Evolutionary conservation across 2,329 filamentous ascomycete genomes (phyloP).

Genomic region (Xylaria sp.): DNA sequence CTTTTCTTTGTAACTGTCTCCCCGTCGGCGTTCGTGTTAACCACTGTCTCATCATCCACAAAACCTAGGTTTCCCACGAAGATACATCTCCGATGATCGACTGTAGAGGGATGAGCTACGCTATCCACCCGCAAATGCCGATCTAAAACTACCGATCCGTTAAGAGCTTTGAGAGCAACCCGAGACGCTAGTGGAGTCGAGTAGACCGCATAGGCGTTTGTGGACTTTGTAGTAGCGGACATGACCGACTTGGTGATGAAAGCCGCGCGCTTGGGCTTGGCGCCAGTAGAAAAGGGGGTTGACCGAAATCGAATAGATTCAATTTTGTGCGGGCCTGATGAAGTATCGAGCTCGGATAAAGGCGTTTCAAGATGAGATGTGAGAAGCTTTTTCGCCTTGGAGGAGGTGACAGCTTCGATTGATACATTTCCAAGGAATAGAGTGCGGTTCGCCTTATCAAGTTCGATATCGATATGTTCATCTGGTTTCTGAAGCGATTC

Average conservation of each 20-base stretch:
- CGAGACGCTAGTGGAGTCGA: slow-evolving; percentile 78
- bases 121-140: slow-evolving; percentile 92
- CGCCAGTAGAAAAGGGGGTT: slow-evolving; percentile 79
- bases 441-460: slow-evolving; percentile 89
- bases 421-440: slow-evolving; percentile 95
- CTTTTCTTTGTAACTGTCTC: slow-evolving; percentile 77
- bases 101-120: slow-evolving; percentile 84
- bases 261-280: slow-evolving; percentile 91
- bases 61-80: slow-evolving; percentile 98
- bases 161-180: slow-evolving; percentile 79
- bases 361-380: slow-evolving; percentile 82
- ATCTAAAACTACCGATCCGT: slow-evolving; percentile 84
- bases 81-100: slow-evolving; percentile 88
- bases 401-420: slow-evolving; percentile 81
- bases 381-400: slow-evolving; percentile 80
- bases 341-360: slow-evolving; percentile 63
- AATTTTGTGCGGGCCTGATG: slow-evolving; percentile 72
- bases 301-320: slow-evolving; percentile 96
- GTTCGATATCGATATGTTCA: slow-evolving; percentile 61
- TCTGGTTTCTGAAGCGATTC: slow-evolving; percentile 67
- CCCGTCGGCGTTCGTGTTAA: slow-evolving; percentile 72
- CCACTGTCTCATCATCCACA: slow-evolving; percentile 86
- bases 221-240: slow-evolving; percentile 89
- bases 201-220: slow-evolving; percentile 95
- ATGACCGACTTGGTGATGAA: slow-evolving; percentile 92